These are phyloP conservation scores for Exophiala sideris DNA, from an alignment of 2,329 filamentous ascomycete species.

Conservation along the genomic window DNA sequence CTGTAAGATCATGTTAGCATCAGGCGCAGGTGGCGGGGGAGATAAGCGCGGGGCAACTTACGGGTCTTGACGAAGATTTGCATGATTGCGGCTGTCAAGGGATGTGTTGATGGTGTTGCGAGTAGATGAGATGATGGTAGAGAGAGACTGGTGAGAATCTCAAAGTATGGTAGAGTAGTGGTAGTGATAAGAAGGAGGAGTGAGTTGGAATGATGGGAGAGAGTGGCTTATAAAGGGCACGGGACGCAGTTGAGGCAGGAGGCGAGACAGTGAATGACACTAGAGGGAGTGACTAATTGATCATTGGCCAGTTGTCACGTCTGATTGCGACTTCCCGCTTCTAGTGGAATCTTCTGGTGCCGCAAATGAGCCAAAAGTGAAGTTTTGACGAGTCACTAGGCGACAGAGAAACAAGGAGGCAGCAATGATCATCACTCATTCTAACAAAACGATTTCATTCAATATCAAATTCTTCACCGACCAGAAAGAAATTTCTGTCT, in stretches of 20 bases:
- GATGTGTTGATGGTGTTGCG: not conserved
- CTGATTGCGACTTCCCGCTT: not conserved
- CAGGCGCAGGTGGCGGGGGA: conserved; percentile 20
- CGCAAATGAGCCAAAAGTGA: no score
- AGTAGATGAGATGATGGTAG: conserved; percentile 1
- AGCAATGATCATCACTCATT: not conserved
- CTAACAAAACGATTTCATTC: no score
- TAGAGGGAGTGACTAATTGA: not conserved
- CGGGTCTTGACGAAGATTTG: conserved; percentile 98
- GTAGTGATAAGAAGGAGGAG: conserved; percentile 29
- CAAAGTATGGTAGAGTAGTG: conserved; percentile 29
- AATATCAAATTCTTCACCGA: no score
- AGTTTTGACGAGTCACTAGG: no score
- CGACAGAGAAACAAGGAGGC: not conserved
- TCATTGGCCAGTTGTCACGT: not conserved
- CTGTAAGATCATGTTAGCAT: conserved; percentile 43
- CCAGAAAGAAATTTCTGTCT: no score
- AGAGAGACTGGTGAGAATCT: conserved; percentile 1
- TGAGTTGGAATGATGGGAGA: conserved; percentile 29
- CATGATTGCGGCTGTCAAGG: conserved; percentile 57
- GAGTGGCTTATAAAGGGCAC: conserved; percentile 34
- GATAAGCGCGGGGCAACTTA: conserved; percentile 52
- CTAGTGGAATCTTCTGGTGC: no score
- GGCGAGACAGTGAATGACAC: conserved; percentile 7
- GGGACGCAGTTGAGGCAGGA: conserved; percentile 12